phyloP scores from a whole-genome alignment of 352 stramenopile species.

The Globisporangium orthogonon region DNA sequence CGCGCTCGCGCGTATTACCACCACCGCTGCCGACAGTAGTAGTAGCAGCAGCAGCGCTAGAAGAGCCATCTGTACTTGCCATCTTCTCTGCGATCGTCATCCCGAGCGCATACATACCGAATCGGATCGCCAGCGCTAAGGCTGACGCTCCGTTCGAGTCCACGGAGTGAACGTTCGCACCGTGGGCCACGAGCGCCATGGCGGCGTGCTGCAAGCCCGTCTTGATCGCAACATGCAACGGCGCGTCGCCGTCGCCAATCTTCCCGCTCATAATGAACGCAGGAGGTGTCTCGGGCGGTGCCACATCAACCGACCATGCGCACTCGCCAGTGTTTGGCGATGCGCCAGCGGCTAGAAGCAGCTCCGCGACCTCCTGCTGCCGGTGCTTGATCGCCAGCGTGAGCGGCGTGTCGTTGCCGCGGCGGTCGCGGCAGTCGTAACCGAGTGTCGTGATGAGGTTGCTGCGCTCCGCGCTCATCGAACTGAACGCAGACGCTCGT shows the following conservation, averaged over 20 bases:
- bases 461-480: constrained; percentile 11
- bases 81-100: constrained; percentile 14
- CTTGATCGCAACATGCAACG: constrained; percentile 62
- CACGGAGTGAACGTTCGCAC: constrained; percentile 30
- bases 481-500: constrained; percentile 12
- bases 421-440: constrained; percentile 24
- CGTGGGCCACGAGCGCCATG: constrained; percentile 35
- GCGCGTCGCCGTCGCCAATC: constrained; percentile 26
- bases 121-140: constrained; percentile 44
- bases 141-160: constrained; percentile 32
- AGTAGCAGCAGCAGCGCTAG: background rate
- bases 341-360: constrained; percentile 35
- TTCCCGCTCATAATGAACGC: background rate
- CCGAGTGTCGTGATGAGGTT: constrained; percentile 19
- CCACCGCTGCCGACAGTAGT: too few species aligned
- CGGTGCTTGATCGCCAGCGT: constrained; percentile 48
- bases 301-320: constrained; percentile 14
- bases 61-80: background rate
- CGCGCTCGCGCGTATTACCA: background rate
- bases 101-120: constrained; percentile 52
- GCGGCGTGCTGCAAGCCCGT: constrained; percentile 35
- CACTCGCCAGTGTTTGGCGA: constrained; percentile 19
- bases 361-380: constrained; percentile 42
- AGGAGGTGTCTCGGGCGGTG: too few species aligned
- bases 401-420: constrained; percentile 48